Conservation (phyloP, 139 green algal genomes). For the Mesotaenium endlicherianum region DNA sequence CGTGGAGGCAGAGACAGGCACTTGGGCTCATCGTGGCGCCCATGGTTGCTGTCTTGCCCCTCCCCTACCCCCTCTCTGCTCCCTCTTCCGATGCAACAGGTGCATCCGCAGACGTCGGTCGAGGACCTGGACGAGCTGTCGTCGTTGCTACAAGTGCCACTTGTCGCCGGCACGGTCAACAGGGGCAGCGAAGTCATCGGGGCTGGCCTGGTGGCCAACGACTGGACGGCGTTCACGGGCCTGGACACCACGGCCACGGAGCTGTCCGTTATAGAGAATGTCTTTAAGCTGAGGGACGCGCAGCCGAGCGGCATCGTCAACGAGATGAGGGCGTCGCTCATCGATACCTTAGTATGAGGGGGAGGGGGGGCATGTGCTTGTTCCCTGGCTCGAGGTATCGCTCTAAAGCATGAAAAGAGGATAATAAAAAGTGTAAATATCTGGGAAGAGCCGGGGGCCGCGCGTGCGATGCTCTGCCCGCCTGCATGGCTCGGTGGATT, state of each 20-base stretch:
- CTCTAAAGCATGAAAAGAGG: too few relatives aligned
- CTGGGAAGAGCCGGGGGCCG: too few relatives aligned
- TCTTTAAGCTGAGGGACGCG: slow-evolving; percentile 89
- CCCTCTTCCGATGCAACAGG: too few relatives aligned
- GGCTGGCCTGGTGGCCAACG: slow-evolving; percentile 86
- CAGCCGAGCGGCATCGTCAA: slow-evolving; percentile 80
- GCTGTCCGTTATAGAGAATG: slow-evolving; percentile 89
- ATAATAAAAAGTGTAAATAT: too few relatives aligned
- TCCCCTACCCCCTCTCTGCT: too few relatives aligned
- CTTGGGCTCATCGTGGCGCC: too few relatives aligned
- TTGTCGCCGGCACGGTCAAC: slow-evolving; percentile 97
- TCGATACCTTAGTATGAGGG: slow-evolving; percentile 67
- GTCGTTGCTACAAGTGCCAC: slow-evolving; percentile 84
- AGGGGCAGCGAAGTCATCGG: slow-evolving; percentile 91
- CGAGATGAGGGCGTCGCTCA: slow-evolving; percentile 85
- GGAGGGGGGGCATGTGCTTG: background rate
- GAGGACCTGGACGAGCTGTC: slow-evolving; percentile 98
- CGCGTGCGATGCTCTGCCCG: too few relatives aligned
- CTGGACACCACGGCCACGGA: slow-evolving; percentile 96
- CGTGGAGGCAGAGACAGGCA: too few relatives aligned
- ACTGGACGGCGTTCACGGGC: slow-evolving; percentile 95
- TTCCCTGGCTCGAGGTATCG: too few relatives aligned
- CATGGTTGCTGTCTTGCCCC: too few relatives aligned
- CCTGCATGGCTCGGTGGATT: too few relatives aligned
- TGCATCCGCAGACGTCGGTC: slow-evolving; percentile 91